A percentile compares a stretch with the other conserved stretches of the same genome.
These are phyloP conservation scores for Emmonsia crescens DNA, from an alignment of 2,329 filamentous ascomycete genomes.

Conservation along the genomic window DNA sequence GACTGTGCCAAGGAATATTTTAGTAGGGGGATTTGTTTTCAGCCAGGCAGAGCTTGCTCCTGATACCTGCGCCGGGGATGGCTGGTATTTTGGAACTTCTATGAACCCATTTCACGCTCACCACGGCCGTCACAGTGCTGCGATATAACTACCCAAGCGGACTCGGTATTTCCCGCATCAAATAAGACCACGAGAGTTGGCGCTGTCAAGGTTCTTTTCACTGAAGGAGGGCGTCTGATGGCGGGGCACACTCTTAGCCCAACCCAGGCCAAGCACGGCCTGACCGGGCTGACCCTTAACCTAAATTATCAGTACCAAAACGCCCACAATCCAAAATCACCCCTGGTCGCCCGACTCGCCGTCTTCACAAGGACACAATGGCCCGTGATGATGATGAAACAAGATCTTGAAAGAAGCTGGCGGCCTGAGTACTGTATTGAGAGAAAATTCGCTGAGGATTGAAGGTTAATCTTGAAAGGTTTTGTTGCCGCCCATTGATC, in stretches of 20 bases:
- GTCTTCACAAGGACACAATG: background rate
- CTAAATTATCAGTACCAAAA: background rate
- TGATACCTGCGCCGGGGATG: background rate
- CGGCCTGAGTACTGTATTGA: background rate
- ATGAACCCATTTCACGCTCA: background rate
- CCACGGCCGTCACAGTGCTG: background rate
- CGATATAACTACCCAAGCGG: background rate
- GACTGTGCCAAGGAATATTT: background rate
- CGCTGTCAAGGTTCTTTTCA: background rate
- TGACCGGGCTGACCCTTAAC: no score
- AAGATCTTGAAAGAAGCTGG: background rate
- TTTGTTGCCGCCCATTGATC: background rate
- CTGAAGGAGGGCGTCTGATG: no score
- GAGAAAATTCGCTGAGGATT: background rate
- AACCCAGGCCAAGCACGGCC: background rate
- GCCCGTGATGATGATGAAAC: background rate
- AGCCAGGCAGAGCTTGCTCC: background rate
- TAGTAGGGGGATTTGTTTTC: background rate
- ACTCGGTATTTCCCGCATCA: background rate
- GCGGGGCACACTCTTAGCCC: background rate
- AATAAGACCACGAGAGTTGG: background rate
- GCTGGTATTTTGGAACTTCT: background rate
- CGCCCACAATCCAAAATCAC: background rate
- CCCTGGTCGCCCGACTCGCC: background rate
- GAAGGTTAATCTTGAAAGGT: background rate